Conservation (phyloP, 2,329 filamentous ascomycete genomes). For the Cordyceps militaris region DNA sequence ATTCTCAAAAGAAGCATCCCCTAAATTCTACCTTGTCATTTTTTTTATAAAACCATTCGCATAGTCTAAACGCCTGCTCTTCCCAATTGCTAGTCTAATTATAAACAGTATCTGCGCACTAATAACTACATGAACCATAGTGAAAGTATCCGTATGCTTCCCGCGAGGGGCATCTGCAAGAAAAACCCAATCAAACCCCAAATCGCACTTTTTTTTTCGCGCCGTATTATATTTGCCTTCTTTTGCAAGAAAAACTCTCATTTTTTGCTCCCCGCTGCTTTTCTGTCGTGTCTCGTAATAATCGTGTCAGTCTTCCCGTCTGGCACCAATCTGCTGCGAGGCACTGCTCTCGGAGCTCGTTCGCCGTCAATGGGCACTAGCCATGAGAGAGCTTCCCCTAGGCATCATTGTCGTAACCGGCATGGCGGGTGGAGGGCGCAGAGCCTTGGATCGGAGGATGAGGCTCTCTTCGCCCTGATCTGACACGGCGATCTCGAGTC, state of each 20-base stretch:
- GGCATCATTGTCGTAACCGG: constrained; percentile 25
- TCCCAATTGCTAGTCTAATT: not conserved
- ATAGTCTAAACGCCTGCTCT: not conserved
- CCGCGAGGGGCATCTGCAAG: not conserved
- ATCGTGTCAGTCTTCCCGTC: not conserved
- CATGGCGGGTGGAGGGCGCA: constrained; percentile 22
- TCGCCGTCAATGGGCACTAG: not conserved
- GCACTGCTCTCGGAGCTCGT: not conserved
- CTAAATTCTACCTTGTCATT: not conserved
- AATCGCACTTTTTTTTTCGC: not conserved
- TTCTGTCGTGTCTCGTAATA: not conserved
- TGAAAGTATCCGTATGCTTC: not conserved
- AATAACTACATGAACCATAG: not conserved
- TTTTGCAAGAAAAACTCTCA: not conserved
- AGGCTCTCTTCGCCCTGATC: constrained; percentile 30
- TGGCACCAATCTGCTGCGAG: not conserved
- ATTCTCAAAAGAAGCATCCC: not conserved
- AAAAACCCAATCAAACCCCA: not conserved
- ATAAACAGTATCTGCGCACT: not conserved
- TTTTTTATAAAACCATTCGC: not conserved
- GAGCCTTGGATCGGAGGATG: constrained; percentile 29
- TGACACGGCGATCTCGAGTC: constrained; percentile 39
- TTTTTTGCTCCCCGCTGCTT: not conserved
- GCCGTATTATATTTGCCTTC: not conserved
- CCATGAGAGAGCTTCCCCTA: constrained; percentile 17